Conservation (phyloP, 2,329 filamentous ascomycete genomes). For the Neonectria neomacrospora region DNA sequence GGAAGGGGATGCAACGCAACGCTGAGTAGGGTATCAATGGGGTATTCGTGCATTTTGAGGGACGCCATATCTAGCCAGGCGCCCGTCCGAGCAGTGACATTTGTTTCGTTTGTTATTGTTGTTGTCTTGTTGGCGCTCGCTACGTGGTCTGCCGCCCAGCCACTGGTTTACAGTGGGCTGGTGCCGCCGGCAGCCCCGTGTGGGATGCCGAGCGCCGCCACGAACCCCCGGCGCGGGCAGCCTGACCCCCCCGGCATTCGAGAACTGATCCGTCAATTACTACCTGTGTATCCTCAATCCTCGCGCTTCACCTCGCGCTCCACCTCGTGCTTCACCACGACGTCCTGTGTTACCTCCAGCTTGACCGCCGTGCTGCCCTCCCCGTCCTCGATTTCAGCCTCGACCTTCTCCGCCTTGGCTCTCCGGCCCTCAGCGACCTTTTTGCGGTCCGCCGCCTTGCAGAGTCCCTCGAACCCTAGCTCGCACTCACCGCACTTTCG, state of each 20-base stretch:
- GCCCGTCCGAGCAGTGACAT: slow-evolving; percentile 9
- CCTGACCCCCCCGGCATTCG: neutral
- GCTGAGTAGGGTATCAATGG: slow-evolving; percentile 26
- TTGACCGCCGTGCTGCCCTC: slow-evolving; percentile 38
- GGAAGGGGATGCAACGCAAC: slow-evolving; percentile 15
- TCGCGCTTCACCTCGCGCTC: too few species aligned
- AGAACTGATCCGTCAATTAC: slow-evolving; percentile 14
- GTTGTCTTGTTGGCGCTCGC: slow-evolving; percentile 21
- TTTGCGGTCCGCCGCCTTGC: slow-evolving; percentile 74
- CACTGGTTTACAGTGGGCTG: slow-evolving; percentile 16
- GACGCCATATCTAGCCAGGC: neutral
- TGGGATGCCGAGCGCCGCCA: slow-evolving; percentile 3
- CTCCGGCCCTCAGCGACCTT: slow-evolving; percentile 70
- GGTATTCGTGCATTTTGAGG: slow-evolving; percentile 34
- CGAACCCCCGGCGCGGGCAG: neutral
- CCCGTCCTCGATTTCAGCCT: slow-evolving; percentile 32
- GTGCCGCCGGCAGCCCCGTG: slow-evolving; percentile 19
- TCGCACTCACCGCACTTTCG: slow-evolving; percentile 87
- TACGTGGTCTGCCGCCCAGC: slow-evolving; percentile 24
- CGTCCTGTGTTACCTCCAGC: slow-evolving; percentile 36
- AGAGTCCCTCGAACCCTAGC: slow-evolving; percentile 79
- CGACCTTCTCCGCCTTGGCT: slow-evolving; percentile 47
- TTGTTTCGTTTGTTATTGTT: too few species aligned
- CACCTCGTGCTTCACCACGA: slow-evolving; percentile 45
- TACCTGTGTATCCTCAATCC: too few species aligned